These are phyloP conservation scores for Pseudomicrostroma phylloplanum DNA, from an alignment of 1,284 basidiomycete genomes.

Conservation along the genomic window DNA sequence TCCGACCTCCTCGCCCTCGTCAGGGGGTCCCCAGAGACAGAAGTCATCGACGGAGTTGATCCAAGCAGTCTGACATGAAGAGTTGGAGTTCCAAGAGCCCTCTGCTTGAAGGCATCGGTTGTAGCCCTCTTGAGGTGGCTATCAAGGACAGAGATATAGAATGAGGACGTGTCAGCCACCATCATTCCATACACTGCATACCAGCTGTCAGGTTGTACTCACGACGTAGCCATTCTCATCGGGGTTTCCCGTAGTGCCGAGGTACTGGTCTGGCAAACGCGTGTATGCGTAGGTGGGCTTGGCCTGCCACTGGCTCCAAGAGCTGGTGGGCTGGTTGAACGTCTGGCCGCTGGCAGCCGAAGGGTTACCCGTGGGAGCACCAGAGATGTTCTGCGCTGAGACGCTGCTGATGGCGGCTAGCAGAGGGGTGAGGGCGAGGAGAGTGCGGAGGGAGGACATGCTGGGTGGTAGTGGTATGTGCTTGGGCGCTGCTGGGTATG, in stretches of 20 bases:
- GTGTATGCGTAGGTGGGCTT: conserved; percentile 34
- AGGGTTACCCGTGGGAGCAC: conserved; percentile 16
- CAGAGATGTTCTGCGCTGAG: neutral
- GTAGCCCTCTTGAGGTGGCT: conserved; percentile 28
- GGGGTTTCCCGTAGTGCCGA: conserved; percentile 31
- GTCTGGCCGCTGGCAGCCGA: conserved; percentile 24
- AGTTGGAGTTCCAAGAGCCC: conserved; percentile 32
- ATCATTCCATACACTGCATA: no score
- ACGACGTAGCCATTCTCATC: conserved; percentile 17
- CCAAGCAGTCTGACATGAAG: conserved; percentile 42
- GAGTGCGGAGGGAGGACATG: neutral
- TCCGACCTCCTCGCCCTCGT: conserved; percentile 10
- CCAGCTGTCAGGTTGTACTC: conserved; percentile 16
- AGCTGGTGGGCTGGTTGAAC: conserved; percentile 31
- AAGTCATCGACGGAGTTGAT: conserved; percentile 44
- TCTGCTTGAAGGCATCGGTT: conserved; percentile 23
- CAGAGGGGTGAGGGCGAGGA: neutral
- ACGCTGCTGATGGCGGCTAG: neutral
- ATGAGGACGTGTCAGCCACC: no score
- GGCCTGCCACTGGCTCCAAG: conserved; percentile 38
- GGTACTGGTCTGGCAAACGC: conserved; percentile 35
- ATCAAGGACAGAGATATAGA: neutral
- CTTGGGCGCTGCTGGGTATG: neutral
- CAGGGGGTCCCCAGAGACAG: conserved; percentile 20
- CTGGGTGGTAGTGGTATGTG: no score